Percentiles rank a stretch among this genome's conserved stretches.
Evolutionary conservation across 1,284 basidiomycete genomes (phyloP).

Genomic region (Schizopora paradoxa): DNA sequence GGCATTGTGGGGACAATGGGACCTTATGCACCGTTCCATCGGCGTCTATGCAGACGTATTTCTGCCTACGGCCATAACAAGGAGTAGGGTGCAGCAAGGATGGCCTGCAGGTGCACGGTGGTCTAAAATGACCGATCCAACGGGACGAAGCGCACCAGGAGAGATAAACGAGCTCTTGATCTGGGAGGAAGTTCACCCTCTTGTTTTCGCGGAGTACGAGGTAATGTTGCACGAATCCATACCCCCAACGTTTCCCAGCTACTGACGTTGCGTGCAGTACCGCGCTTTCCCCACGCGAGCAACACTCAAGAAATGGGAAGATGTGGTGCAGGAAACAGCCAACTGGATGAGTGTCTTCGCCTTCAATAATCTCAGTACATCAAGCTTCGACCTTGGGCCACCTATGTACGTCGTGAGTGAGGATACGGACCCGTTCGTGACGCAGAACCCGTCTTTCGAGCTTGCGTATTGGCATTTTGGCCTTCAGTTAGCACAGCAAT

Average conservation of each 20-base stretch:
- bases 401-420: slow-evolving; percentile 55
- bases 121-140: slow-evolving; percentile 61
- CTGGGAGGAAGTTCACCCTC: slow-evolving; percentile 57
- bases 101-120: slow-evolving; percentile 50
- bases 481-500: slow-evolving; percentile 41
- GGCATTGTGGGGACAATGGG: slow-evolving; percentile 58
- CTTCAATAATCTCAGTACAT: slow-evolving; percentile 42
- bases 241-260: too few species aligned
- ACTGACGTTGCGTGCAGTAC: too few species aligned
- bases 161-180: slow-evolving; percentile 59
- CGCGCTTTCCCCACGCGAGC: slow-evolving; percentile 36
- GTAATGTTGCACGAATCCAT: too few species aligned
- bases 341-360: slow-evolving; percentile 58
- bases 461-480: slow-evolving; percentile 55
- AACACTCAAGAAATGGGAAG: slow-evolving; percentile 45
- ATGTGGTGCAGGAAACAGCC: slow-evolving; percentile 46
- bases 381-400: slow-evolving; percentile 50
- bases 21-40: slow-evolving; percentile 41
- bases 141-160: slow-evolving; percentile 51
- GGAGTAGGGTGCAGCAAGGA: slow-evolving; percentile 46
- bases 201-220: slow-evolving; percentile 56
- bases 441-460: slow-evolving; percentile 52
- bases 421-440: slow-evolving; percentile 49
- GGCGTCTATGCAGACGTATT: slow-evolving; percentile 44
- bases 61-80: slow-evolving; percentile 39